Evolutionary conservation across 768 basidiomycete species (phyloP), one percentile per base, ranked within the genome.

Genomic region (Daedalea quercina): DNA sequence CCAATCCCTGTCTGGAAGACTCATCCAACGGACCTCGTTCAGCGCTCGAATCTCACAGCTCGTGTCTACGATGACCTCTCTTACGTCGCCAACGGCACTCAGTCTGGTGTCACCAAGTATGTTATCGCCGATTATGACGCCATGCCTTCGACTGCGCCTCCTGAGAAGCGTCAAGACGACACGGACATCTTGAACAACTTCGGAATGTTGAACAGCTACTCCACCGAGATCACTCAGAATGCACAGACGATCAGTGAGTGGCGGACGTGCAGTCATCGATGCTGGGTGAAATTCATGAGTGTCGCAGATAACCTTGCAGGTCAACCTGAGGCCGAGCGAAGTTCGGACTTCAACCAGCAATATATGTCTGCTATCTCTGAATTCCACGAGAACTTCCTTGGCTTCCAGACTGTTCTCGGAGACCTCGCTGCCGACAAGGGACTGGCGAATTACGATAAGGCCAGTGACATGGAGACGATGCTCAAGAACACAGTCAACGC

Each of bases 401-500:
- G 64, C 34, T 65, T 73, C 25, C 55, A 65, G 44, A 54, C 46
- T 28, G 51, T 65, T 20, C 59, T 74, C 24, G 60, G 46, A 11
- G 57, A 60, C 34, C 58, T 71, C 25, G 65, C 59, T 8, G 55
- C 62, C 17, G 74, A 75, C 60, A 77, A 78, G 48, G 81, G 82
- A 17, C 69, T 79, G 31, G 75, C 68, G 24, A 71, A 78, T 66
- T 81, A 79, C 60, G 73, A 85, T 61, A 43, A 47, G 3, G 62
- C 59, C 25, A 69, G 74, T 57, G 62, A 65, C 24, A 41, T 82
- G 3, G 76, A 86, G 60, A 73, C 64, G 1, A 33, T 76, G 19
- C 53, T 86, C 45, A 82, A 83, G 63, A 62, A 75, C 17, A 34
- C 75, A 11, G 59, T 81, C 60, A 76, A 83, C 60, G 48, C 65